Base-by-base conservation (phyloP, 768 basidiomycete genomes). In the Coprinopsis marcescibilis region DNA sequence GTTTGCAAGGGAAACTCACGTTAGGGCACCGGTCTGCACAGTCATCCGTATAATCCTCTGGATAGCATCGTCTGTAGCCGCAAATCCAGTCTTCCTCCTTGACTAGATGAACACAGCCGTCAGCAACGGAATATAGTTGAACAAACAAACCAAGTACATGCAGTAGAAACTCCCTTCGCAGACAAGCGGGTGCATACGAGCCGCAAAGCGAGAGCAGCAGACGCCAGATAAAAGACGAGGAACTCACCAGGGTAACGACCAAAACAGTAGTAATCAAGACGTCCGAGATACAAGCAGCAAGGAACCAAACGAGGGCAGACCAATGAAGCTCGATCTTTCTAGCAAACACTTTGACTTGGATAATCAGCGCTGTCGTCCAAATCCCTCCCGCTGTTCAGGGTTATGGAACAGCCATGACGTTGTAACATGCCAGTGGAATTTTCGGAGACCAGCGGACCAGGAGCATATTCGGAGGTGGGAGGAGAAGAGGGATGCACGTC, bases 351-450 rank as follows among this genome's bases (percentile, higher is more conserved):
- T 65, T 64, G 20, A 76, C 46, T 25, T 62, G 54, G 0, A 61
- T 51, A 29, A 74, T 58, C 27, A 58, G 58, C 14, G 59, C 57
- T 0, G 63, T 60, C 3, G 71, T 67, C 69, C 71, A 76, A n/a
- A 68, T 51, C 5, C 70, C 72, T 3, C 72, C 72, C 27, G 56
- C 72, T 72, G n/a, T n/a, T n/a, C n/a, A n/a, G n/a, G n/a, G n/a
- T n/a, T n/a, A n/a, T n/a, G n/a, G n/a, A n/a, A n/a, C n/a, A n/a
- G n/a, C n/a, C n/a, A n/a, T n/a, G n/a, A n/a, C n/a, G n/a, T n/a
- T n/a, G n/a, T n/a, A n/a, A n/a, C n/a, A n/a, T n/a, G n/a, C n/a
- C n/a, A n/a, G n/a, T n/a, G n/a, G n/a, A n/a, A n/a, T n/a, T n/a
- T n/a, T n/a, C n/a, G n/a, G n/a, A n/a, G n/a, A n/a, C n/a, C n/a